Evolutionary conservation across 2,329 filamentous ascomycete species (phyloP), one percentile per base, ranked within the genome.

Genomic region (Reticulascus tulasneorum): DNA sequence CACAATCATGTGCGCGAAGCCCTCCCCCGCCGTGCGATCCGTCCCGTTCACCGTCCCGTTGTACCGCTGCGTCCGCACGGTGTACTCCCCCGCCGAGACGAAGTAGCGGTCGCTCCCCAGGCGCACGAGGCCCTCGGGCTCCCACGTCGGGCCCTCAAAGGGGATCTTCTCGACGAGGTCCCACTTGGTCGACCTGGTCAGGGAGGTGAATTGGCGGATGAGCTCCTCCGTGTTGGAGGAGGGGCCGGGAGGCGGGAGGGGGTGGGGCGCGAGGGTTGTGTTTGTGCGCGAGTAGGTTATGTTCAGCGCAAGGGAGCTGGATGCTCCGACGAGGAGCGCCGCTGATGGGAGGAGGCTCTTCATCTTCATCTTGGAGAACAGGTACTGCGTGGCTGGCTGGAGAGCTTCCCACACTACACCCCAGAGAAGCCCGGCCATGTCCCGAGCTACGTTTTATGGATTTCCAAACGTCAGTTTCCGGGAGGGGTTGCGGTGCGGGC

Each of bases 61-160:
- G 44, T 62, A 69, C 37, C 61, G 62, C 11, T 56, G 33, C 4
- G 64, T 69, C 2, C 51, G 51, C 16, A 51, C 47, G 5, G 58
- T 68, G 46, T 65, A 71, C 45, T 71, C 61, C 13, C 63, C 67
- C 9, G 62, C 59, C 16, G 61, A 64, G 24, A 73, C 56, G 40
- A 71, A 56, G 36, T 64, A 70, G 12, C 66, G 63, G 26, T 69
- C 56, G 15, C 56, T 43, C 7, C 61, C 57, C 1, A 72, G 44
- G 4, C 64, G 60, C 10, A 69, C 59, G 29, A 73, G 63, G 5
- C 70, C 68, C 40, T 73, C 70, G 2, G 69, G 69, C 38, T 73
- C 69, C 43, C 63, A 68, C 2, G 62, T 63, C 37, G 71, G 60
- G 19, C 64, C 67, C 35, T 71, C 54, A 23, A 72, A 60, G 6